These are phyloP conservation scores for Uncinocarpus reesii DNA, from an alignment of 2,329 filamentous ascomycete genomes.

Conservation along the genomic window DNA sequence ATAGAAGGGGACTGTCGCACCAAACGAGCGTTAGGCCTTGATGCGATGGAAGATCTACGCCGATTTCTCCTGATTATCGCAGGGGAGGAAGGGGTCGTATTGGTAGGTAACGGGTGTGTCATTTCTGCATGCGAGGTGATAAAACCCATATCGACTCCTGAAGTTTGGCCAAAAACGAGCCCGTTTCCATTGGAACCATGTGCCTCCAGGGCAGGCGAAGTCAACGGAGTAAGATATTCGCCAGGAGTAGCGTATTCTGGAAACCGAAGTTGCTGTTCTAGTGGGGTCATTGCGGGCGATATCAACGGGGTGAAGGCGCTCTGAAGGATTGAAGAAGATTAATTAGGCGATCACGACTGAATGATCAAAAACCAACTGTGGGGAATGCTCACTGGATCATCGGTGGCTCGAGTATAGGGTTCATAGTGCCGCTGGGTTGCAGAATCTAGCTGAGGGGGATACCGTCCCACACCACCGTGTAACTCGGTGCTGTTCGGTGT, in stretches of 20 bases:
- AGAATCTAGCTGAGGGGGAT: slow-evolving; percentile 31
- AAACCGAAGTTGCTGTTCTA: slow-evolving; percentile 39
- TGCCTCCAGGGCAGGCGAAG: slow-evolving; percentile 42
- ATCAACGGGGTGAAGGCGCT: slow-evolving; percentile 42
- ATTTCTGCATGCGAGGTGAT: slow-evolving; percentile 35
- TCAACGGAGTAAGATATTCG: slow-evolving; percentile 43
- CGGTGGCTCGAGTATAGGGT: slow-evolving; percentile 33
- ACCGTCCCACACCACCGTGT: slow-evolving; percentile 35
- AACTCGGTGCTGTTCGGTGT: slow-evolving; percentile 43
- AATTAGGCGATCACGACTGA: not conserved
- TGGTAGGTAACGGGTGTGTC: slow-evolving; percentile 22
- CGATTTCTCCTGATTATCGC: slow-evolving; percentile 31
- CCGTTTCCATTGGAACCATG: slow-evolving; percentile 30
- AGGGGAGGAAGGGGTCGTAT: slow-evolving; percentile 27
- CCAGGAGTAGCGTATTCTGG: slow-evolving; percentile 40
- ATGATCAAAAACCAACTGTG: not conserved
- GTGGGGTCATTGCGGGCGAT: slow-evolving; percentile 42
- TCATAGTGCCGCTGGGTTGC: slow-evolving; percentile 37
- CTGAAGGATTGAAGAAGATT: slow-evolving; percentile 22
- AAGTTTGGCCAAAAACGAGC: slow-evolving; percentile 29
- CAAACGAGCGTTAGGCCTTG: slow-evolving; percentile 27
- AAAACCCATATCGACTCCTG: slow-evolving; percentile 33
- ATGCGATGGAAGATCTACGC: slow-evolving; percentile 29
- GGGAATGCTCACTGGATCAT: slow-evolving; percentile 34
- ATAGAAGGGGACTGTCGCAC: slow-evolving; percentile 38